These are phyloP conservation scores for Populus hybrid DNA, from an alignment of 441 rosid genomes.

Conservation along the genomic window DNA sequence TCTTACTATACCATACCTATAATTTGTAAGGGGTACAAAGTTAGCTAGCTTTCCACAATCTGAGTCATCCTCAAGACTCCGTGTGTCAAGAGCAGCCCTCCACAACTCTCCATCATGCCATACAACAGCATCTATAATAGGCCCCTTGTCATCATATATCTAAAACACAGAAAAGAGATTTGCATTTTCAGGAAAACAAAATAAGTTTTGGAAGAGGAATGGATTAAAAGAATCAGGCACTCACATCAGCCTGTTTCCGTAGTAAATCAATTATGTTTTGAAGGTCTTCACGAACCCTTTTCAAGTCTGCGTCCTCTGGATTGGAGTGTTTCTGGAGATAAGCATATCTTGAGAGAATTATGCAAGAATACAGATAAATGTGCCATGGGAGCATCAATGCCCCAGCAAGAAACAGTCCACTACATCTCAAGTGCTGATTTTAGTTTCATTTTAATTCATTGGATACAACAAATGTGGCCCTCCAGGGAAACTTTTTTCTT, in stretches of 20 bases:
- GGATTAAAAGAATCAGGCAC: conserved; percentile 27
- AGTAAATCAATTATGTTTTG: conserved; percentile 79
- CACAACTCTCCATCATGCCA: conserved; percentile 97
- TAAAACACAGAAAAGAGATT: conserved; percentile 24
- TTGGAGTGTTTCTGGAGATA: conserved; percentile 64
- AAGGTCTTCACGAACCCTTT: conserved; percentile 78
- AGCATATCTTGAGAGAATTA: conserved; percentile 19
- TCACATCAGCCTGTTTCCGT: conserved; percentile 78
- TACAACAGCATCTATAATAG: conserved; percentile 88
- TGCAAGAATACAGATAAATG: conserved; percentile 11
- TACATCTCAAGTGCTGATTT: conserved; percentile 5
- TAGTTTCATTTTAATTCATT: conserved; percentile 3
- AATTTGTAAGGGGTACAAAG: conserved; percentile 78
- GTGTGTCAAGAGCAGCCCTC: conserved; percentile 96
- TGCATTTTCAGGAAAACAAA: conserved; percentile 10
- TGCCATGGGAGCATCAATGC: background rate
- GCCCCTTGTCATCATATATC: conserved; percentile 94
- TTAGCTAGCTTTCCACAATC: conserved; percentile 76
- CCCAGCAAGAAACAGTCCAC: background rate
- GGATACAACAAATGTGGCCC: background rate
- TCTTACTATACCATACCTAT: conserved; percentile 41
- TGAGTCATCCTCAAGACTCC: conserved; percentile 76
- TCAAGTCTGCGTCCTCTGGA: conserved; percentile 63
- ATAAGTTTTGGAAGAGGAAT: conserved; percentile 8
- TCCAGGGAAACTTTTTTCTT: background rate